Evolutionary conservation across 2,329 filamentous ascomycete genomes (phyloP), one percentile per base, ranked within the genome.

Genomic region (Ophiocordyceps robertsii): DNA sequence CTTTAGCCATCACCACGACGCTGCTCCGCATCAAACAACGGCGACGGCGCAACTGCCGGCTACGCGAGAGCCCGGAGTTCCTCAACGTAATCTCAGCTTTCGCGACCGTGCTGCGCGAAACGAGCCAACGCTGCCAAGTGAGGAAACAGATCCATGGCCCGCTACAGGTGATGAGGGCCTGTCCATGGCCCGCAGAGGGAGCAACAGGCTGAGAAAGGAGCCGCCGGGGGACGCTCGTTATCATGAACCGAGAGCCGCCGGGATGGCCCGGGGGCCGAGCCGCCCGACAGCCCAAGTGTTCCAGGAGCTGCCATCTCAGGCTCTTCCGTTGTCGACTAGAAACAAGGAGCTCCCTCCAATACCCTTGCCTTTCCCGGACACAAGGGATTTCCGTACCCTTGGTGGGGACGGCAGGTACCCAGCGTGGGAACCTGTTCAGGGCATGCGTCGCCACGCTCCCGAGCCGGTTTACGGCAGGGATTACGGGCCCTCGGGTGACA

Each of bases 161-260:
- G 53, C 58, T 4, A 53, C 57, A 3, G 52, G 52, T 6, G 58
- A 58, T 27, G 57, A 17, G 24, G 43, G 61, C 33, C 60, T 65
- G 40, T 59, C 64, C 44, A 49, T 69, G 30, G 54, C 61, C 9
- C 66, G 72, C 40, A 72, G 59, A 43, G 68, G 63, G n/a, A 79
- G 73, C 51, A 76, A 77, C 49, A 79, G 74, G 52, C 59, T 77
- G 31, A 70, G 64, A 52, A 80, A 79, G 47, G 68, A 74, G 2
- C 74, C 71, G 1, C 72, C 75, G 2, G 63, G 58, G n/a, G 72
- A 77, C 39, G 58, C 64, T 2, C 68, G 66, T 64, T 64, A 66
- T 48, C 59, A 57, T 13, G 27, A 29, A n/a, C 36, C 36, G 36
- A 38, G 13, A 13, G 19, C 14, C 36, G 13, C 19, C 17, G n/a